Conservation (phyloP, 2,329 filamentous ascomycete genomes). For the Nothophaeocryptopus gaeumannii region DNA sequence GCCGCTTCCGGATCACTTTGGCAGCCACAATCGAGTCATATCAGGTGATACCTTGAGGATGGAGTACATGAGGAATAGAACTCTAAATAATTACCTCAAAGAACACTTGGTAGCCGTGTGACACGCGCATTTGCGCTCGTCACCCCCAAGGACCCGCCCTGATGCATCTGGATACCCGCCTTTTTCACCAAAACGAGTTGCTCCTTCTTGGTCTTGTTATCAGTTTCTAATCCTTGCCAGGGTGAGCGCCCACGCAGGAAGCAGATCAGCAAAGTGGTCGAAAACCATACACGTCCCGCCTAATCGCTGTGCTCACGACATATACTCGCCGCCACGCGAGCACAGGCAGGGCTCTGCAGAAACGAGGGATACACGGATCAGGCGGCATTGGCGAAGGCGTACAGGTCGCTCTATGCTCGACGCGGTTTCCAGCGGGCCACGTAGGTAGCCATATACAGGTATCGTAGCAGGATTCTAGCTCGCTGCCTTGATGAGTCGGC, state of each 20-base stretch:
- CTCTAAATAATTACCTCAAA: neutral
- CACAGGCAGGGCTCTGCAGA: neutral
- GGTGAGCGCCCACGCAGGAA: slow-evolving; percentile 1
- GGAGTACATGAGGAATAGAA: slow-evolving; percentile 1
- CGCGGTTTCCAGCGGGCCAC: neutral
- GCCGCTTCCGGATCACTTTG: neutral
- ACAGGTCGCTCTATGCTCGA: slow-evolving; percentile 1
- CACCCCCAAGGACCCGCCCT: neutral
- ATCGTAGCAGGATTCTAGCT: slow-evolving; percentile 5
- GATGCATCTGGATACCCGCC: slow-evolving; percentile 1
- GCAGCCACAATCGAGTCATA: slow-evolving; percentile 1
- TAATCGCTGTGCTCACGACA: slow-evolving; percentile 2
- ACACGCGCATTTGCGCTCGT: neutral
- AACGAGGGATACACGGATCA: neutral
- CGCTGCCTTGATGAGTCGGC: slow-evolving; percentile 2
- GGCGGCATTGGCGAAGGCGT: neutral
- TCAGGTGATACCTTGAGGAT: neutral
- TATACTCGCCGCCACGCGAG: slow-evolving; percentile 1
- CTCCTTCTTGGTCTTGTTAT: slow-evolving; percentile 1
- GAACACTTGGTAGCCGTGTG: slow-evolving; percentile 1
- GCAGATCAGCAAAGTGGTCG: neutral
- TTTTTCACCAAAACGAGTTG: neutral
- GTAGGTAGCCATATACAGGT: slow-evolving; percentile 2
- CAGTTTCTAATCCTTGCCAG: neutral
- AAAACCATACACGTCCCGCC: slow-evolving; percentile 1